Base-by-base conservation (phyloP, 2,329 filamentous ascomycete species). In the Botrytis squamosa region DNA sequence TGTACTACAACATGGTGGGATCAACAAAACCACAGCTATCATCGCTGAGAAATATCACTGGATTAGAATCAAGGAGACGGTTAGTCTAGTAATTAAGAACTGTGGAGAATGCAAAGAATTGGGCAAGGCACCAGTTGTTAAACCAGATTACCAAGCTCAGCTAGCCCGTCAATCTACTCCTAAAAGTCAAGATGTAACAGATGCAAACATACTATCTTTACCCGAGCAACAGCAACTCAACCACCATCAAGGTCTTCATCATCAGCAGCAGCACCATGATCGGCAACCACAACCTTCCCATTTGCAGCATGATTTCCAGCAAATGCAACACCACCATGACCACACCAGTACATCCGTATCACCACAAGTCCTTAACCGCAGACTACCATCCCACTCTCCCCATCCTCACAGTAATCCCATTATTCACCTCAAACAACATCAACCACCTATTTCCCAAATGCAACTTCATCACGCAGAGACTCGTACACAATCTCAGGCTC, bases 31-130 rank as follows among this genome's bases (percentile, higher is more conserved):
- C 0, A 98, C 95, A 1, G 95, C 95, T 33, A 92, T 91, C 33
- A 97, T 99, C 79, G 94, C 95, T 18, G 93, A 98, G 81, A 92
- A 92, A 80, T 98, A 95, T 81, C 96, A 98, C 84, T 99, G 96
- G 96, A 95, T 97, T 66, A 90, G 95, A 75, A 98, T 98, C 85
- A 99, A 98, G 82, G 95, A 98, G 83, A 98, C 95, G 0, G 96
- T 98, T 75, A 96, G 92, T 81, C 91, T 95, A 81, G 95, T 97
- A 78, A 97, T 98, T 83, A 92, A 93, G 79, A 95, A 96, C 79
- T 99, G 96, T 83, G 84, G 88, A 12, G 91, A 97, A 81, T 98
- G 95, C 85, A 97, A 95, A 83, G 94, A 97, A 79, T 85, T 89
- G 55, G 87, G 89, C 75, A 93, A 93, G 81, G 85, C 87, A 46